phyloP scores from a whole-genome alignment of 2,329 filamentous ascomycete species.

The Teratosphaeria nubilosa region DNA sequence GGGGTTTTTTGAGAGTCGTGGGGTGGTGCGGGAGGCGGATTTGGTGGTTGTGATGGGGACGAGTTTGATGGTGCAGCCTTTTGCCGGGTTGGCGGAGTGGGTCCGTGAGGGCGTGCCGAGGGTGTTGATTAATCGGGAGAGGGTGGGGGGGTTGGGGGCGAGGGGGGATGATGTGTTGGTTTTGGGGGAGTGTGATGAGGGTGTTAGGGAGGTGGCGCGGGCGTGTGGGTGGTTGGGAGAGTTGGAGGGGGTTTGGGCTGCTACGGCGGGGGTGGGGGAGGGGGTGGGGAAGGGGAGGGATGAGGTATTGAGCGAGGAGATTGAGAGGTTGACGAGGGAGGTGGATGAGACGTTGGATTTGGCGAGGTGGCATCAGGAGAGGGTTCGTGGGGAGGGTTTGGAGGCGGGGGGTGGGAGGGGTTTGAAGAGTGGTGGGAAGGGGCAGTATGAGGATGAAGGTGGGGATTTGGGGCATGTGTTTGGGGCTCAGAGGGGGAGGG shows the following conservation, averaged over 20 bases:
- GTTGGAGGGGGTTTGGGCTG: slow-evolving; percentile 64
- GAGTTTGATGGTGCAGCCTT: slow-evolving; percentile 78
- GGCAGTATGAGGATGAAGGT: neutral
- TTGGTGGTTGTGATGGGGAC: slow-evolving; percentile 81
- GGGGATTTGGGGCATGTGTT: neutral
- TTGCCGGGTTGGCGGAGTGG: slow-evolving; percentile 65
- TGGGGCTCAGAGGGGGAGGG: neutral
- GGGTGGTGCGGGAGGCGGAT: slow-evolving; percentile 54
- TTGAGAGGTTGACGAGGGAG: slow-evolving; percentile 48
- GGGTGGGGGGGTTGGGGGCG: slow-evolving; percentile 67
- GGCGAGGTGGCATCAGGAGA: slow-evolving; percentile 36
- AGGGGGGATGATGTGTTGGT: slow-evolving; percentile 75
- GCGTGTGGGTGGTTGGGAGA: slow-evolving; percentile 79
- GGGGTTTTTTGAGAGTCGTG: slow-evolving; percentile 51
- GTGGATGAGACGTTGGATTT: slow-evolving; percentile 46
- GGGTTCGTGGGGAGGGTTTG: slow-evolving; percentile 14
- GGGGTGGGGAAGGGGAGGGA: slow-evolving; percentile 35
- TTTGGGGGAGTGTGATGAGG: slow-evolving; percentile 72
- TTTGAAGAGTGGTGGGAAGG: neutral
- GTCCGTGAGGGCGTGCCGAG: slow-evolving; percentile 56
- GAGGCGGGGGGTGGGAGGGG: neutral
- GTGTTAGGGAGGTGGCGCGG: slow-evolving; percentile 67
- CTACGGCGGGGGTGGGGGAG: slow-evolving; percentile 43
- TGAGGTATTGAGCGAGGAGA: slow-evolving; percentile 47
- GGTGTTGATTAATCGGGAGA: slow-evolving; percentile 78